Percentiles rank a stretch among this genome's conserved stretches.
Evolutionary conservation across 1,284 basidiomycete genomes (phyloP).

Genomic region (Cutaneotrichosporon sp.): DNA sequence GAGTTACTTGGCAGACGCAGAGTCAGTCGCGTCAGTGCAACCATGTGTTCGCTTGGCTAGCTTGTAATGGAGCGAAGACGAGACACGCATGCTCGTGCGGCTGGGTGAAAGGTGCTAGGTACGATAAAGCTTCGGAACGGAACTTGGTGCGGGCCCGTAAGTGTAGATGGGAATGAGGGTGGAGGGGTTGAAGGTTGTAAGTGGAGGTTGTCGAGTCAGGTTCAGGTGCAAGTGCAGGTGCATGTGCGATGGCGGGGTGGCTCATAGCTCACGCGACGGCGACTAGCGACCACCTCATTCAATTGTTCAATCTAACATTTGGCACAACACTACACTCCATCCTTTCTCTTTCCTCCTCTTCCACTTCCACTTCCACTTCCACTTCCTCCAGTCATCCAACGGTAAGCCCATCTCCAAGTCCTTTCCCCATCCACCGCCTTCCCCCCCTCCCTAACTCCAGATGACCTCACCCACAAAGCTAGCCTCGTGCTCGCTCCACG

Average conservation of each 20-base stretch:
- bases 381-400: background rate
- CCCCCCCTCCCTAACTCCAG: background rate
- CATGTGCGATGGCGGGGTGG: background rate
- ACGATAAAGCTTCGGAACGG: too few species aligned
- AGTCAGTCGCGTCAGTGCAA: too few species aligned
- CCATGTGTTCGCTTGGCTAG: too few species aligned
- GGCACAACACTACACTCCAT: background rate
- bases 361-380: too few species aligned
- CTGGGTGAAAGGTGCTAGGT: too few species aligned
- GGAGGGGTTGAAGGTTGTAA: background rate
- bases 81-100: too few species aligned
- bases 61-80: too few species aligned
- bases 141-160: too few species aligned
- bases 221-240: too few species aligned
- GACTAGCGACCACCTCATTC: background rate
- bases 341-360: background rate
- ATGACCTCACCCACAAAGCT: slow-evolving; percentile 7
- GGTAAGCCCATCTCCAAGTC: background rate
- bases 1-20: too few species aligned
- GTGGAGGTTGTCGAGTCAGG: background rate
- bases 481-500: slow-evolving; percentile 5
- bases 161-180: too few species aligned
- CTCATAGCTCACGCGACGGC: background rate
- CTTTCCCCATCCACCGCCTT: too few species aligned
- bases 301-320: background rate